Base-by-base conservation (phyloP, 2,329 filamentous ascomycete genomes). In the Pyricularia sp. region DNA sequence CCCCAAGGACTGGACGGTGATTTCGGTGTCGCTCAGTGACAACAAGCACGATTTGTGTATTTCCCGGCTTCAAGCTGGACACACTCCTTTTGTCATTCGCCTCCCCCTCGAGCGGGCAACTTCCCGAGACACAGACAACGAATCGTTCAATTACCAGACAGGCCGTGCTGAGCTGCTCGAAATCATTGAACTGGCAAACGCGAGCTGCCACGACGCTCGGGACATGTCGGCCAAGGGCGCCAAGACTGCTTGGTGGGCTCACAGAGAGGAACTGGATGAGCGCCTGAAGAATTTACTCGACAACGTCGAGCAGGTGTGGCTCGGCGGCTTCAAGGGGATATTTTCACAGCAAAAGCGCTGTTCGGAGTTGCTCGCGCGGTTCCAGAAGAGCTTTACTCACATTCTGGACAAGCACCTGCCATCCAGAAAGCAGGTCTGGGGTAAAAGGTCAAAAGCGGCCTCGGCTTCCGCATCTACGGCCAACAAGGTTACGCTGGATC, bases 321-420 rank as follows among this genome's bases (percentile, higher is more conserved):
- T 99, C 5, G 93, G 93, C 62, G 94, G 94, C 0, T 99, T 99
- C 81, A 88, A 87, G 65, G 93, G 93, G 19, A 88, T 99, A n/a
- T 93, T 99, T 72, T 93, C 91, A 1, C 88, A 90, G 64, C 75
- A 79, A 62, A 75, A 79, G 62, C 81, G 82, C 49, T 81, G 88
- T 24, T 78, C 84, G 0, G 82, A 87, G 30, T 78, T 90, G 12
- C 77, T 97, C 35, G 83, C 84, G 5, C 84, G 84, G 33, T 97
- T 99, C 73, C 86, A 91, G 40, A 86, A 84, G 72, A 85, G 84
- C 4, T 92, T 99, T 68, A 84, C 93, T 65, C 84, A 84, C 65
- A 88, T 94, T 3, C 81, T 99, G 12, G 87, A 93, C 71, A 89
- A 89, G 66, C 86, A 96, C 74, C 79, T 99, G 5, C 94, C 94